A percentile compares a stretch with the other conserved stretches of the same genome.
Conservation (phyloP, 2,329 filamentous ascomycete species). For the Gaeumannomyces sp. region DNA sequence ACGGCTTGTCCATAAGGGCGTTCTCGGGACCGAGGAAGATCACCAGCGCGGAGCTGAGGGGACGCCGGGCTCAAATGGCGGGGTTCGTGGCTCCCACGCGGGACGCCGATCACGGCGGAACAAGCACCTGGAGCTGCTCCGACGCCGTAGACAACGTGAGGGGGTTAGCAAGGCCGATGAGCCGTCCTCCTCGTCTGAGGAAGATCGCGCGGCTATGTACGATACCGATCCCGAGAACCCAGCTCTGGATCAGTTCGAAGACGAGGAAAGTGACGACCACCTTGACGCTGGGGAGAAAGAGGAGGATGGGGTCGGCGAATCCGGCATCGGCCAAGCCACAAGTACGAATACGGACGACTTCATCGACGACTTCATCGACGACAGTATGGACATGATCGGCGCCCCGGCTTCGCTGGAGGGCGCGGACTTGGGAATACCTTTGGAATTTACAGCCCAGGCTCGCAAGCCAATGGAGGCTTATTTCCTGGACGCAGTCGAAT, state of each 20-base stretch:
- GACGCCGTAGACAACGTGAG: constrained; percentile 23
- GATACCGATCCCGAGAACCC: constrained; percentile 24
- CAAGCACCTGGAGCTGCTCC: constrained; percentile 23
- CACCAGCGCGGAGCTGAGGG: neutral
- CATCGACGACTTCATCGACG: constrained; percentile 61
- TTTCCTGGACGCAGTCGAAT: constrained; percentile 69
- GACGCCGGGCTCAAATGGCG: neutral
- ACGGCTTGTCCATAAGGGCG: neutral
- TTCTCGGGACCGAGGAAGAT: neutral
- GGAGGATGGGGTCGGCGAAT: neutral
- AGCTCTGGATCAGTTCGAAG: constrained; percentile 26
- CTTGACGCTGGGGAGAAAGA: constrained; percentile 1
- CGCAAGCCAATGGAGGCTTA: constrained; percentile 65
- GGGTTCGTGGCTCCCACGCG: neutral
- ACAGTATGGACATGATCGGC: constrained; percentile 53
- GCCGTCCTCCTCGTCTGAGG: constrained; percentile 9
- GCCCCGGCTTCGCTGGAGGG: constrained; percentile 39
- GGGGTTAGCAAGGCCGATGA: constrained; percentile 20
- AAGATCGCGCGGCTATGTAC: constrained; percentile 19
- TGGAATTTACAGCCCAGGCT: constrained; percentile 61
- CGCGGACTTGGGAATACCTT: constrained; percentile 44
- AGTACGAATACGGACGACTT: constrained; percentile 46
- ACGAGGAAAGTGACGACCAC: constrained; percentile 24
- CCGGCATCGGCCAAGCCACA: neutral
- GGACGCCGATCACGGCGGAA: constrained; percentile 19